Evolutionary conservation across 2,329 filamentous ascomycete genomes (phyloP).

Genomic region (Neonectria punicea): DNA sequence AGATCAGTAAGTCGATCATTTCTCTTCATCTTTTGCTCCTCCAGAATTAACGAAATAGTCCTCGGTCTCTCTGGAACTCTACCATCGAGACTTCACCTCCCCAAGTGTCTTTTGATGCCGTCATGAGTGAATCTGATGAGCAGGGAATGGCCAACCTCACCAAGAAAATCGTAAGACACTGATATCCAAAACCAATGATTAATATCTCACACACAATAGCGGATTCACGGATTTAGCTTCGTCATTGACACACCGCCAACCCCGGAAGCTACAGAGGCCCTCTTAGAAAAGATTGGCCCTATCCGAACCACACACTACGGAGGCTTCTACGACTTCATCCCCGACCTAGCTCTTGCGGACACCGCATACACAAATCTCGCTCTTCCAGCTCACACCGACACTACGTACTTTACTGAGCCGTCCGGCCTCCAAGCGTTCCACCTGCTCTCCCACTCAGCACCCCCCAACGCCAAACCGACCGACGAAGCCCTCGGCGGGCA

Average conservation of each 20-base stretch:
- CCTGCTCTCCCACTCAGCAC: constrained; percentile 76
- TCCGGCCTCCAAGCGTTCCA: constrained; percentile 94
- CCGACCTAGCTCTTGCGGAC: constrained; percentile 87
- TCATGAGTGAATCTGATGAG: constrained; percentile 63
- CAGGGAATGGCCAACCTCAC: constrained; percentile 70
- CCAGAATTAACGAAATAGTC: constrained; percentile 25
- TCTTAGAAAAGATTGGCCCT: constrained; percentile 85
- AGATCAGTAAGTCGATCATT: constrained; percentile 34
- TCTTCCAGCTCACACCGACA: constrained; percentile 90
- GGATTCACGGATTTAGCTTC: constrained; percentile 79
- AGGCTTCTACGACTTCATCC: constrained; percentile 82
- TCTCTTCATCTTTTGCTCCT: not conserved
- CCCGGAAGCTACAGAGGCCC: constrained; percentile 76
- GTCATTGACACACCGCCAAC: constrained; percentile 74
- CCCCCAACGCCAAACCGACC: constrained; percentile 43
- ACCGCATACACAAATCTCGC: constrained; percentile 91
- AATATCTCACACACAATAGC: constrained; percentile 55
- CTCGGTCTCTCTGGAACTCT: constrained; percentile 39
- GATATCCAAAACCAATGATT: not conserved
- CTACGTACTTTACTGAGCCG: constrained; percentile 94
- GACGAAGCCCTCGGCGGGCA: constrained; percentile 70
- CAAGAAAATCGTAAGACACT: constrained; percentile 66
- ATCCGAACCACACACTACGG: constrained; percentile 94
- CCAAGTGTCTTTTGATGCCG: constrained; percentile 66
- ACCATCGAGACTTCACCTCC: constrained; percentile 61